Conservation (phyloP, 179 eudicot species). For the Sideroxylon spinosum region DNA sequence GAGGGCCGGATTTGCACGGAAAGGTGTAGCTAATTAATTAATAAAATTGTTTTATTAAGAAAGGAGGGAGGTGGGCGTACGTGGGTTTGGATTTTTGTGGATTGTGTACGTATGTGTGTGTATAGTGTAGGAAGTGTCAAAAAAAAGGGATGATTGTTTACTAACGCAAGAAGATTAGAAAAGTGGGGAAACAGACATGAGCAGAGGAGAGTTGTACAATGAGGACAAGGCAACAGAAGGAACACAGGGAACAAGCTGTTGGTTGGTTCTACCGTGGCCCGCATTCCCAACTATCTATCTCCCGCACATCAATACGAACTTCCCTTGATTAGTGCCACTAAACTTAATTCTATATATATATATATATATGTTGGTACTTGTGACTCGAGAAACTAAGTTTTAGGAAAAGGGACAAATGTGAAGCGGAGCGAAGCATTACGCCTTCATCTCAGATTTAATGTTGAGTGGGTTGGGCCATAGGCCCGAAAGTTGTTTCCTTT, state of each 20-base stretch:
- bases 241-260: conserved; percentile 22
- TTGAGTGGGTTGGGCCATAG: no score
- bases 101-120: no score
- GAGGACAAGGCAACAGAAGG: conserved; percentile 27
- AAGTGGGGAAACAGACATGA: conserved; percentile 20
- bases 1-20: conserved; percentile 43
- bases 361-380: no score
- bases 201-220: conserved; percentile 1
- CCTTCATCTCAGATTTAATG: no score
- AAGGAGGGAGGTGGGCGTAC: conserved; percentile 38
- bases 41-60: not conserved
- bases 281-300: not conserved
- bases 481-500: no score
- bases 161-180: conserved; percentile 21
- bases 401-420: no score
- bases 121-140: conserved; percentile 10
- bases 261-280: conserved; percentile 15
- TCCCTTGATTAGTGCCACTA: not conserved
- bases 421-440: no score
- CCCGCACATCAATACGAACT: not conserved
- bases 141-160: conserved; percentile 25
- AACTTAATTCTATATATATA: no score
- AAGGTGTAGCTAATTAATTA: conserved; percentile 15
- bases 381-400: no score
- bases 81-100: conserved; percentile 35